Conservation (phyloP, 176 grass and related monocot species). For the Guadua angustifolia region DNA sequence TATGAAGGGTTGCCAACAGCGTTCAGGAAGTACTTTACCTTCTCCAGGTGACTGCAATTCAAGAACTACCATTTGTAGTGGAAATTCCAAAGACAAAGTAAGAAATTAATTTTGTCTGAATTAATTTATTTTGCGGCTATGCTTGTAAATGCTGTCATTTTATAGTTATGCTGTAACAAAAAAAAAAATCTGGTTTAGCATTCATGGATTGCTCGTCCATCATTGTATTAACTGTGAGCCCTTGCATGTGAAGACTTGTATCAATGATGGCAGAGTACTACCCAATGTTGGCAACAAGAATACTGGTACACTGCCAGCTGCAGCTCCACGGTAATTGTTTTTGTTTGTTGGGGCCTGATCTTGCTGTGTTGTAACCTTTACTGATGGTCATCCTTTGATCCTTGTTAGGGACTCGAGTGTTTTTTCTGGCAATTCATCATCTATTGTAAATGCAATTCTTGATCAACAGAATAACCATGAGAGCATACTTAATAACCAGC, state of each 20-base stretch:
- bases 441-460: constrained; percentile 28
- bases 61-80: constrained; percentile 33
- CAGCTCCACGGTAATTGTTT: constrained; percentile 44
- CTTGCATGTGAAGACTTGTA: constrained; percentile 43
- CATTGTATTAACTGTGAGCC: constrained; percentile 32
- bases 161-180: no score
- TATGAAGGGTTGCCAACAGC: constrained; percentile 41
- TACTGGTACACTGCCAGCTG: constrained; percentile 26
- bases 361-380: constrained; percentile 2
- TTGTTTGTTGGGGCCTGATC: constrained; percentile 31
- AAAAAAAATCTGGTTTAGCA: background rate
- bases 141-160: background rate
- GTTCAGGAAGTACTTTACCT: constrained; percentile 57
- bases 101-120: constrained; percentile 31
- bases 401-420: constrained; percentile 44
- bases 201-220: constrained; percentile 26
- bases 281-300: constrained; percentile 41
- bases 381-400: constrained; percentile 29
- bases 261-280: constrained; percentile 27
- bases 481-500: constrained; percentile 36
- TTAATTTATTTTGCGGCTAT: background rate
- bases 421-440: constrained; percentile 45
- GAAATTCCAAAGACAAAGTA: constrained; percentile 52
- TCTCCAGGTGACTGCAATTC: constrained; percentile 46
- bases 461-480: constrained; percentile 25